Conservation (phyloP, 768 basidiomycete species). For the Kwoniella bestiolae region DNA sequence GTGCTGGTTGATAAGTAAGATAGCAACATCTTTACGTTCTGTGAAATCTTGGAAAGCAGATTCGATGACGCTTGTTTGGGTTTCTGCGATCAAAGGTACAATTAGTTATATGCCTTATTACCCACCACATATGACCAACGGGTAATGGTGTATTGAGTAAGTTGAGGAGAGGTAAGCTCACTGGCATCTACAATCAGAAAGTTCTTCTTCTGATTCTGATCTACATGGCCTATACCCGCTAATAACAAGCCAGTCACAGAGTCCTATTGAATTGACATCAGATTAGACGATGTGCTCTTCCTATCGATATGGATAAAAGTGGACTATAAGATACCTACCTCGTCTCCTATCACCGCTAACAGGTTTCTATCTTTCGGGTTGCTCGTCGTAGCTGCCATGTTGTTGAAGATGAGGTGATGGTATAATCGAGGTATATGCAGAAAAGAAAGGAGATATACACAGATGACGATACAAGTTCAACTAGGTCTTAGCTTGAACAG, state of each 20-base stretch:
- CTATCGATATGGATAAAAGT: neutral
- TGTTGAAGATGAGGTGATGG: neutral
- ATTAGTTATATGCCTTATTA: neutral
- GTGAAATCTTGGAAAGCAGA: slow-evolving; percentile 92
- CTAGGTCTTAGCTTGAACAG: neutral
- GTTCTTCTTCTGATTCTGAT: slow-evolving; percentile 92
- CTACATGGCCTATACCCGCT: slow-evolving; percentile 91
- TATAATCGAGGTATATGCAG: neutral
- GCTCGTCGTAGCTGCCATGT: slow-evolving; percentile 29
- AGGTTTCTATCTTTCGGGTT: slow-evolving; percentile 69
- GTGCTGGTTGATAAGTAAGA: slow-evolving; percentile 97
- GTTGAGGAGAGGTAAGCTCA: slow-evolving; percentile 59
- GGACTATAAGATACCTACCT: slow-evolving; percentile 67
- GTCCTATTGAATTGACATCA: slow-evolving; percentile 67
- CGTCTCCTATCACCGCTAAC: slow-evolving; percentile 96
- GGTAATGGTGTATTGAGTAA: too few relatives aligned
- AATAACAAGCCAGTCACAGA: slow-evolving; percentile 94
- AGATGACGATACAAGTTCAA: neutral
- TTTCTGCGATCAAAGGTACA: slow-evolving; percentile 64
- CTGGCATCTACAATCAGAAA: slow-evolving; percentile 94
- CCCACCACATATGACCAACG: neutral
- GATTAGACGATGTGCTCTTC: neutral
- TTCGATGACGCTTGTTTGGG: slow-evolving; percentile 86
- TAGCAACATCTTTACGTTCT: slow-evolving; percentile 90
- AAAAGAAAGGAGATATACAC: slow-evolving; percentile 12